Evolutionary conservation across 768 basidiomycete genomes (phyloP).

Genomic region (Pleurotus cornucopiae): DNA sequence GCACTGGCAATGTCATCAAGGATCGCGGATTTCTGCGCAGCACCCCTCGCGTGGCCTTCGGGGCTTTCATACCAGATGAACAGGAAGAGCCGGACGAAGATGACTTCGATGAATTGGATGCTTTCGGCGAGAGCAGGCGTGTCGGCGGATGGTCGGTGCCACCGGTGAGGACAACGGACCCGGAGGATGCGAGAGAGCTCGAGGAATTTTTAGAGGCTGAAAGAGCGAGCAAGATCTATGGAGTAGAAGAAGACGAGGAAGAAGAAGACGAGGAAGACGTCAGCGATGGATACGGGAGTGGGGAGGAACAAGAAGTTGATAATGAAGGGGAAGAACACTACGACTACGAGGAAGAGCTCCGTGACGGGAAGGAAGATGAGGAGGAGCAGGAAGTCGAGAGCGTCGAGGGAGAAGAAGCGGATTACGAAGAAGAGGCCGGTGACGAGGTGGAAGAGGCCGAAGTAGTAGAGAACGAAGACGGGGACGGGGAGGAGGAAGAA

Average conservation of each 20-base stretch:
- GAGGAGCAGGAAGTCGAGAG: no score
- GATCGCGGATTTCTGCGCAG: slow-evolving; percentile 66
- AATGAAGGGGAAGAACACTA: no score
- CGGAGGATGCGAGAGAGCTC: slow-evolving; percentile 59
- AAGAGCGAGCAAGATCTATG: slow-evolving; percentile 11
- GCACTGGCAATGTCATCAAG: slow-evolving; percentile 54
- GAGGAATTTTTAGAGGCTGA: slow-evolving; percentile 67
- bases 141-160: slow-evolving; percentile 29
- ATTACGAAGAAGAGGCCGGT: no score
- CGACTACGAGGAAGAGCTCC: no score
- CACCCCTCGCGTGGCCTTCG: slow-evolving; percentile 37
- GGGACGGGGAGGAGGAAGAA: no score
- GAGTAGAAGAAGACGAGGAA: slow-evolving; percentile 39
- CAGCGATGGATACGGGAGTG: background rate
- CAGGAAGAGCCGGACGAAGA: slow-evolving; percentile 43
- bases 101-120: slow-evolving; percentile 59
- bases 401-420: no score
- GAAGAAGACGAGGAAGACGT: slow-evolving; percentile 15
- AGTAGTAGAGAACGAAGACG: no score
- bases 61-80: slow-evolving; percentile 48
- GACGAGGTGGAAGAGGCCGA: no score
- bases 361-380: no score
- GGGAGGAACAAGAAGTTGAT: no score
- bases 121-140: slow-evolving; percentile 30
- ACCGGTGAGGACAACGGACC: slow-evolving; percentile 37